Base-by-base conservation (phyloP, 164 flowering plant species). In the Nymphaea colorata region DNA sequence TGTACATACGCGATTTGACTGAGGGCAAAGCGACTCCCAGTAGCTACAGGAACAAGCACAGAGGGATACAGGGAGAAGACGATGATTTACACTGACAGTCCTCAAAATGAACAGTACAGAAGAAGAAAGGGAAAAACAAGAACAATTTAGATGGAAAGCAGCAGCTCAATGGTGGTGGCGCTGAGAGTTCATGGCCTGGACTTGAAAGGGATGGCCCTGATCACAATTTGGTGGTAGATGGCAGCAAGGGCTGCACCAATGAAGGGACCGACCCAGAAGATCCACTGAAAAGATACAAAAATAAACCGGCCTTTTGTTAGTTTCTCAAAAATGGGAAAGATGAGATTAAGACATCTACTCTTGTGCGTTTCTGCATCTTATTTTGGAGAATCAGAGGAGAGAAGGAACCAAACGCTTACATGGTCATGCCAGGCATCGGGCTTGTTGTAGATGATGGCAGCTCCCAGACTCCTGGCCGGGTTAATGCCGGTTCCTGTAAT, bases 391-490 rank as follows among this genome's bases (percentile, higher is more conserved):
- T 25, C 36, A 45, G 53, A 45, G 5, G 53, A 5, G 53, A 45
- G 11, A 10, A 45, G 5, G 41, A 4, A 44, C 83, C 36, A 0
- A 25, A 25, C 36, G 36, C 36, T 76, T 79, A 90, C 96, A 14
- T 85, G 91, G 73, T 90, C 91, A 77, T 82, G 68, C 96, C 96
- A 90, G 3, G 79, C 90, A 17, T 62, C 78, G 65, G 72, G 75
- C 73, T 64, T 71, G 90, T 90, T 86, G 86, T 65, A 90, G 77
- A 90, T 83, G 80, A 90, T 82, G 51, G 96, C 93, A 0, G 96
- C 91, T 41, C 96, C 96, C 8, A 90, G 84, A 75, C 93, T 88
- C 73, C 96, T 71, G 11, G 96, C 96, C 15, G 96, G 96, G 87
- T 88, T 90, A 68, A 90, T 90, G 4, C 93, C 89, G 1, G 93